Percentiles rank a stretch among this genome's conserved stretches.
Evolutionary conservation across 208 protist genomes (phyloP).

Genomic region (Leishmania amazonensis): DNA sequence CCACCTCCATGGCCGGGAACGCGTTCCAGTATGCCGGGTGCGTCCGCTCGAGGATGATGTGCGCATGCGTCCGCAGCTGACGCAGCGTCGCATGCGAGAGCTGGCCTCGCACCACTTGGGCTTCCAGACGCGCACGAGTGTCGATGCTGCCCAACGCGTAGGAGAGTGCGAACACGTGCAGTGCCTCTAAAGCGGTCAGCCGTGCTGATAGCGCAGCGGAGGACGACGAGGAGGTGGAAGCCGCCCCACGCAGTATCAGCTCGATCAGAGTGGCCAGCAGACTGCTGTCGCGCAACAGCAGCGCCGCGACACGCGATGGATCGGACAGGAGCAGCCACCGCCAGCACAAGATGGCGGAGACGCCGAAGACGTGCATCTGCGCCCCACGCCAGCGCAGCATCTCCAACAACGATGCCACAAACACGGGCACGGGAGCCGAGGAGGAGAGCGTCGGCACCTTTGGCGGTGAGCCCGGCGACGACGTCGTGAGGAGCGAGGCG

Average conservation of each 20-base stretch:
- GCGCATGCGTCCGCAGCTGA: conserved; percentile 21
- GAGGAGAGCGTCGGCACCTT: not conserved
- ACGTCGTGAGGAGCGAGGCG: not conserved
- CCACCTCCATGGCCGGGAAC: conserved; percentile 43
- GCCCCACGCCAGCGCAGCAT: conserved; percentile 30
- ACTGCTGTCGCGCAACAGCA: conserved; percentile 22
- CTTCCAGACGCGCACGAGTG: conserved; percentile 31
- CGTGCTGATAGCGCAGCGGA: conserved; percentile 6
- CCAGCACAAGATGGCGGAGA: conserved; percentile 47
- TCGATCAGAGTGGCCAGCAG: conserved; percentile 36
- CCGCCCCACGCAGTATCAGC: conserved; percentile 27
- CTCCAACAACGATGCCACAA: conserved; percentile 23
- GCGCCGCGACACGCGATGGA: conserved; percentile 21
- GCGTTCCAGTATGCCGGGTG: conserved; percentile 35
- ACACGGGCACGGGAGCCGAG: not conserved
- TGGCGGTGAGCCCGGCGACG: not conserved
- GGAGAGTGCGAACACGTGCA: conserved; percentile 22
- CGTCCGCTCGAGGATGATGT: conserved; percentile 13
- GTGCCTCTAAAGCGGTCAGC: conserved; percentile 23
- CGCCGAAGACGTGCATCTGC: conserved; percentile 33
- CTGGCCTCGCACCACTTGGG: conserved; percentile 19
- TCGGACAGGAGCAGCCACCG: conserved; percentile 56
- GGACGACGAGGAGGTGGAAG: not conserved
- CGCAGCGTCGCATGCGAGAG: conserved; percentile 37
- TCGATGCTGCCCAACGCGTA: conserved; percentile 37